Percentiles rank a stretch among this genome's conserved stretches.
Conservation (phyloP, 2,329 filamentous ascomycete genomes). For the Bipolaris oryzae region DNA sequence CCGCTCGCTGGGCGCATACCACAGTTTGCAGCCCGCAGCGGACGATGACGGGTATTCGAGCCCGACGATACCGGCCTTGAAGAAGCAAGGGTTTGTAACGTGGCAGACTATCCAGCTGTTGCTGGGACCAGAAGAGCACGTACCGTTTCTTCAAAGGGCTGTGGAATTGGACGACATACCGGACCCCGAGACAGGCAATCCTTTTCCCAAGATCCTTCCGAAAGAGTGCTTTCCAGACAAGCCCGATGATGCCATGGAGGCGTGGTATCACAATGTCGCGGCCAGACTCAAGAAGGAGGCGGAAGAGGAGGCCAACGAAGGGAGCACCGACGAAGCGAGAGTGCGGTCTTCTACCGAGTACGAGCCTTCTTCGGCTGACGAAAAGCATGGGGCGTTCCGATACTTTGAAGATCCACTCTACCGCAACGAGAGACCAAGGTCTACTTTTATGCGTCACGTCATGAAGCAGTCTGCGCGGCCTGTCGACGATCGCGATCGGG, state of each 20-base stretch:
- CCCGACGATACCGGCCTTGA: conserved; percentile 82
- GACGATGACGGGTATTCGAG: conserved; percentile 70
- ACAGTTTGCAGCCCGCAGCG: conserved; percentile 76
- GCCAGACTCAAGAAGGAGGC: conserved; percentile 71
- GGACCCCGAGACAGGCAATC: conserved; percentile 67
- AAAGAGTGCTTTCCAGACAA: conserved; percentile 72
- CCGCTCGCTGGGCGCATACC: conserved; percentile 87
- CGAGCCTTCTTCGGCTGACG: conserved; percentile 49
- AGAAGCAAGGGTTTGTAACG: conserved; percentile 81
- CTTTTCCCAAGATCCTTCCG: conserved; percentile 66
- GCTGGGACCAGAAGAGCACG: conserved; percentile 85
- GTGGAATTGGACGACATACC: conserved; percentile 77
- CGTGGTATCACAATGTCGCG: conserved; percentile 83
- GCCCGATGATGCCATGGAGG: conserved; percentile 79
- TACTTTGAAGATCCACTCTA: conserved; percentile 60
- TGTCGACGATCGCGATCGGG: conserved; percentile 35
- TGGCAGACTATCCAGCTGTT: conserved; percentile 94
- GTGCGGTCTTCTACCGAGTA: conserved; percentile 46
- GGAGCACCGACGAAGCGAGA: conserved; percentile 31
- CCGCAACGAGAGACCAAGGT: conserved; percentile 52
- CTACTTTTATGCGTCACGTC: conserved; percentile 51
- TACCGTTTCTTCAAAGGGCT: conserved; percentile 79
- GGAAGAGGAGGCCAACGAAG: conserved; percentile 42
- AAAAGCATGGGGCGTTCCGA: conserved; percentile 51
- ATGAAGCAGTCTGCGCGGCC: conserved; percentile 39